Evolutionary conservation across 2,329 filamentous ascomycete genomes (phyloP).

Genomic region (Cordyceps tenuipes): DNA sequence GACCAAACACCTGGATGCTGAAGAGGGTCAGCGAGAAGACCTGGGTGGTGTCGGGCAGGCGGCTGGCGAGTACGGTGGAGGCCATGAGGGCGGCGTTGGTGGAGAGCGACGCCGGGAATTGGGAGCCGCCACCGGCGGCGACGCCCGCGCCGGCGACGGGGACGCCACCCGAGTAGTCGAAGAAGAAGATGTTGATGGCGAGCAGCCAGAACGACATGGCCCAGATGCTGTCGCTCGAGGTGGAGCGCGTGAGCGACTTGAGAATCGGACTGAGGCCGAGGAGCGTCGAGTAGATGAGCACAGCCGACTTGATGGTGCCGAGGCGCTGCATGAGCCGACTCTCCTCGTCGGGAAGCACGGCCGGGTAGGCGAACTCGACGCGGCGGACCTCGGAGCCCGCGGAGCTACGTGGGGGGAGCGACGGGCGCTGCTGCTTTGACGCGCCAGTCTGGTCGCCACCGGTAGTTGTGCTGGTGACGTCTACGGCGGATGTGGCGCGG

Average conservation of each 20-base stretch:
- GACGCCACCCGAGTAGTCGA: slow-evolving; percentile 78
- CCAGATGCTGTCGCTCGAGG: slow-evolving; percentile 93
- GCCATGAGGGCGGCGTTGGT: slow-evolving; percentile 97
- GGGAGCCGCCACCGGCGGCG: slow-evolving; percentile 33
- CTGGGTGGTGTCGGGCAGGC: slow-evolving; percentile 80
- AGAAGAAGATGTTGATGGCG: slow-evolving; percentile 94
- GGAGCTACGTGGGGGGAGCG: not conserved
- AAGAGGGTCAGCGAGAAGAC: slow-evolving; percentile 94
- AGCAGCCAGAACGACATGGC: slow-evolving; percentile 90
- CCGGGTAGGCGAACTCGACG: slow-evolving; percentile 3
- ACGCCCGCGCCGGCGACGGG: slow-evolving; percentile 30
- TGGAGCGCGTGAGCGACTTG: slow-evolving; percentile 90
- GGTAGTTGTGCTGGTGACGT: not conserved
- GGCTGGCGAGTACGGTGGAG: slow-evolving; percentile 83
- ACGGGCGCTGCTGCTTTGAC: not conserved
- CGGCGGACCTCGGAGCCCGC: not conserved
- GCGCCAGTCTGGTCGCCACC: not conserved
- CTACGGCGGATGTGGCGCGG: not conserved
- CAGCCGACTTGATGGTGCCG: slow-evolving; percentile 81
- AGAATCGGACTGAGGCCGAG: slow-evolving; percentile 90
- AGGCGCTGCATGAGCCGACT: slow-evolving; percentile 46
- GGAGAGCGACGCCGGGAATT: slow-evolving; percentile 67
- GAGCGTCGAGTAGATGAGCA: slow-evolving; percentile 87
- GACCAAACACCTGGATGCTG: slow-evolving; percentile 91
- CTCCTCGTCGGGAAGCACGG: slow-evolving; percentile 26